phyloP scores from a whole-genome alignment of 805 yeast species.

The Ogataea sp. region DNA sequence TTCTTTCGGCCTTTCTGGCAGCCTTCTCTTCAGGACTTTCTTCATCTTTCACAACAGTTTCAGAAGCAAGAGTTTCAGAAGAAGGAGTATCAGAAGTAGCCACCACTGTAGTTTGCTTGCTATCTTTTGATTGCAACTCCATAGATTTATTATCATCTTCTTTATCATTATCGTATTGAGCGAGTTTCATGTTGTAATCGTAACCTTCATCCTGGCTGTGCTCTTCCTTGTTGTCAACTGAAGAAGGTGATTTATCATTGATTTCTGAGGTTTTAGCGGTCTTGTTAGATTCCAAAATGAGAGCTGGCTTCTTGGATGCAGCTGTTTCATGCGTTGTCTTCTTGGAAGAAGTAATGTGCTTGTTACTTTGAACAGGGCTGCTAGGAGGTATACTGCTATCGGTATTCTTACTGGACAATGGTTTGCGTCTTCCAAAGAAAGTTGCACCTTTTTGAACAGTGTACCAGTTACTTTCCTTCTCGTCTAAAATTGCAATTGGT shows the following conservation, averaged over 20 bases:
- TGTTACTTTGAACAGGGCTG: not conserved
- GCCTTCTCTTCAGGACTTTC: not conserved
- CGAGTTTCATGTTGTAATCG: not conserved
- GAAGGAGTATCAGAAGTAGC: no score
- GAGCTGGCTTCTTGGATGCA: no score
- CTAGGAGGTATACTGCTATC: not conserved
- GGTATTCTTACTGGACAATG: conserved; percentile 7
- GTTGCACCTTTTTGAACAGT: conserved; percentile 21
- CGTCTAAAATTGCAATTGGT: conserved; percentile 31
- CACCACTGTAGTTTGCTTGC: no score
- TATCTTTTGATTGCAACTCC: not conserved
- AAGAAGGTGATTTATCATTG: no score
- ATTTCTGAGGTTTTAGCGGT: no score
- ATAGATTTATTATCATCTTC: no score
- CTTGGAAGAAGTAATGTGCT: no score
- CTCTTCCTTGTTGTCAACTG: no score
- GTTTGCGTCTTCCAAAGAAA: conserved; percentile 13
- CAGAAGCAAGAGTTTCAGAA: no score
- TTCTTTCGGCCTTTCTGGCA: not conserved
- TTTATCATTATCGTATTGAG: conserved; percentile 2
- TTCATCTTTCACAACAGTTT: not conserved
- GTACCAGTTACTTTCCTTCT: conserved; percentile 15
- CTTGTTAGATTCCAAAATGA: no score
- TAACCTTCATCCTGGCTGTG: no score
- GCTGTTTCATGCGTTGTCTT: no score